These are phyloP conservation scores for Fusarium sp. DNA, from an alignment of 2,329 filamentous ascomycete genomes.

Conservation along the genomic window DNA sequence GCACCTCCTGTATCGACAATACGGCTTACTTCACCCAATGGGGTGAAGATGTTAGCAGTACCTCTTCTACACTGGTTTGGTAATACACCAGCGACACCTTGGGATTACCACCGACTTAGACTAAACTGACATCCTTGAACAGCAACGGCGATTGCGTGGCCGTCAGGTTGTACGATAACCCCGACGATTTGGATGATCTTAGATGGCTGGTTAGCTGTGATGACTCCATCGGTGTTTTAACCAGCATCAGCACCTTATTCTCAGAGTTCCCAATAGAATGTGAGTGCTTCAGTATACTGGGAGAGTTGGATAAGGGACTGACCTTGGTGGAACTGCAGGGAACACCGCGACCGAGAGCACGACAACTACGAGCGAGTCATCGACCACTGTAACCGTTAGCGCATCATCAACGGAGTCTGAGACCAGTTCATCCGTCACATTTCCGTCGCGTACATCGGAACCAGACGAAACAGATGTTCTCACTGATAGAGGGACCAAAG, in stretches of 20 bases:
- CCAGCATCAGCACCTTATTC: not conserved
- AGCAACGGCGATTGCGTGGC: not conserved
- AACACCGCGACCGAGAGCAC: not conserved
- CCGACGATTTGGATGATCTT: rapidly evolving
- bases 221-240: not conserved
- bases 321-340: not conserved
- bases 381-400: not conserved
- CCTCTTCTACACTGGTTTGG: too few relatives aligned
- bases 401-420: not conserved
- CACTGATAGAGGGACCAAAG: not conserved
- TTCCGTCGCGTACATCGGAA: not conserved
- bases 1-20: too few relatives aligned
- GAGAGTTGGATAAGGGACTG: rapidly evolving
- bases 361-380: not conserved
- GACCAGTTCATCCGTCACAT: not conserved
- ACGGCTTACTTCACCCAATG: too few relatives aligned
- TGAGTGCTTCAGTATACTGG: rapidly evolving
- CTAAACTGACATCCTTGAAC: too few relatives aligned
- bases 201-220: not conserved
- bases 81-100: too few relatives aligned
- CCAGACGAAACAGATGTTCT: not conserved
- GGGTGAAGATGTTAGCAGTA: too few relatives aligned
- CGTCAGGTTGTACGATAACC: not conserved
- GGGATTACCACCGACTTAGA: too few relatives aligned
- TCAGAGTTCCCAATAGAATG: rapidly evolving